A percentile compares a stretch with the other conserved stretches of the same genome.
These are phyloP conservation scores for Lizanozyma gosingica DNA, from an alignment of 1,139 yeast species.

Conservation along the genomic window DNA sequence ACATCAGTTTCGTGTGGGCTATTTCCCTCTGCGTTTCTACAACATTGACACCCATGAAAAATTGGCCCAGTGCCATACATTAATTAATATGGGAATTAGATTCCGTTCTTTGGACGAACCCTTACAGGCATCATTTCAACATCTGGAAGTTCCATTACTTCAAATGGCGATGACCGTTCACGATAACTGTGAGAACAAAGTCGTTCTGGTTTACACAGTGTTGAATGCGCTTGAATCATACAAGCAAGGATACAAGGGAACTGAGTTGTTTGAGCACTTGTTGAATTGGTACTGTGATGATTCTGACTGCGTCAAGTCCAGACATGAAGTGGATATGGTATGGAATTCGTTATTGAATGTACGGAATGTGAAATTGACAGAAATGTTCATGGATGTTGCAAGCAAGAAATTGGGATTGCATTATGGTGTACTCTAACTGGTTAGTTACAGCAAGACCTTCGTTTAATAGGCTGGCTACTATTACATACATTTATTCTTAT, in stretches of 20 bases:
- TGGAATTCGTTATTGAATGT: background rate
- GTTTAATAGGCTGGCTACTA: background rate
- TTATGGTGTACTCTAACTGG: constrained; percentile 8
- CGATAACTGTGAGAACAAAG: background rate
- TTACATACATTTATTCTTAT: background rate
- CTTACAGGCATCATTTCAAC: background rate
- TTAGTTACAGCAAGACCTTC: too few species aligned
- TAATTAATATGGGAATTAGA: background rate
- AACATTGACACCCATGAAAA: background rate
- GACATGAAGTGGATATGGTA: background rate
- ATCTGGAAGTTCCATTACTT: background rate
- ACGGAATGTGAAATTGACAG: background rate
- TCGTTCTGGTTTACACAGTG: background rate
- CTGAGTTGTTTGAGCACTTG: background rate
- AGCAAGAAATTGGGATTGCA: constrained; percentile 7
- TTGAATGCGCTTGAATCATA: background rate
- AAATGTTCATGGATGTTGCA: background rate
- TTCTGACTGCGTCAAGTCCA: background rate
- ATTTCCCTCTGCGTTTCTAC: constrained; percentile 7
- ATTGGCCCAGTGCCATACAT: background rate
- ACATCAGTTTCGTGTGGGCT: constrained; percentile 1
- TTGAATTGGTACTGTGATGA: background rate
- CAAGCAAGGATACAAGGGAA: background rate
- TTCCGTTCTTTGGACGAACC: background rate
- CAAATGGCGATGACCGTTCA: background rate